Evolutionary conservation across 306 rosid species (phyloP).

Genomic region (Fagus sylvatica): DNA sequence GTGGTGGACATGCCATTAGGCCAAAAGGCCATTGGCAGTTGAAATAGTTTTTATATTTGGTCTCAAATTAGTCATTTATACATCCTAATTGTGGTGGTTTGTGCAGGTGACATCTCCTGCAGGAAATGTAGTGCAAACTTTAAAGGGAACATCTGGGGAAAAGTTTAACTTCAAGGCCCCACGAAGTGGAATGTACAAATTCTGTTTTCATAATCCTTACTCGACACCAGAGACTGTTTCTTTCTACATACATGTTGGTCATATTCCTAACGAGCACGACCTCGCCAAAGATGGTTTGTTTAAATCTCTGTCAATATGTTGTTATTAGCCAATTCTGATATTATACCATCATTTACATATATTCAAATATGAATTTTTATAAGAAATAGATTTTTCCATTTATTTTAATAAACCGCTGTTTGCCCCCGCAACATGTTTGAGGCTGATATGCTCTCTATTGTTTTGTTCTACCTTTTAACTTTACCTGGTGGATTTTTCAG

Average conservation of each 20-base stretch:
- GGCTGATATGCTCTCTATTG: neutral
- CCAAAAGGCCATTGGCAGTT: neutral
- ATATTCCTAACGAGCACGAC: slow-evolving; percentile 89
- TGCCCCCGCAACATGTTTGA: neutral
- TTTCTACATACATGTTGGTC: slow-evolving; percentile 94
- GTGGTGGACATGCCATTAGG: too few species aligned
- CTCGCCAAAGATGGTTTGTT: slow-evolving; percentile 91
- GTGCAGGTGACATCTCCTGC: slow-evolving; percentile 84
- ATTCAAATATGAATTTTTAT: neutral
- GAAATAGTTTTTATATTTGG: neutral
- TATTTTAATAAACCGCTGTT: neutral
- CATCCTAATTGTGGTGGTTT: slow-evolving; percentile 29
- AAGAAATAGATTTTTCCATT: neutral
- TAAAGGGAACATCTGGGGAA: slow-evolving; percentile 90
- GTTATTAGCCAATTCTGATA: slow-evolving; percentile 7
- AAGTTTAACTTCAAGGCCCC: slow-evolving; percentile 92
- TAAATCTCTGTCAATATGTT: slow-evolving; percentile 16
- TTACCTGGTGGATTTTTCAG: slow-evolving; percentile 49
- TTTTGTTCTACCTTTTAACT: neutral
- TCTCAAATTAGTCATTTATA: slow-evolving; percentile 13
- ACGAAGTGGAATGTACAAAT: slow-evolving; percentile 84
- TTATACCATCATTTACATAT: neutral
- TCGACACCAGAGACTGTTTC: slow-evolving; percentile 98
- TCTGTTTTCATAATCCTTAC: slow-evolving; percentile 93
- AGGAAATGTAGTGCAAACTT: slow-evolving; percentile 60